Base-by-base conservation (phyloP, 306 rosid species). In the Rosa lucieae region DNA sequence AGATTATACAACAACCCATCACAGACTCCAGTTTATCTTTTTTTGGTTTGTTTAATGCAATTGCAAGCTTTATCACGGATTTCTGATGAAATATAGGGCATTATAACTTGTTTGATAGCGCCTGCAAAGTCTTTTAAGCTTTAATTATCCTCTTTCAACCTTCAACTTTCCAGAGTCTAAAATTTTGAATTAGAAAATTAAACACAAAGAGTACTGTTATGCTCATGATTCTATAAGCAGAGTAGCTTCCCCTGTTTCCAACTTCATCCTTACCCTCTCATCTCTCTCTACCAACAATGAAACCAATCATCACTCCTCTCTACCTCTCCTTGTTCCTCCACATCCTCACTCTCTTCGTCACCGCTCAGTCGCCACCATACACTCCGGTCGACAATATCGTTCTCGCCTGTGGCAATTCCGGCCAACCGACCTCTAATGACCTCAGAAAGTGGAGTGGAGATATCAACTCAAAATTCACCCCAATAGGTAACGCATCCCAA, bases 401-500 rank as follows among this genome's bases (percentile, higher is more conserved):
- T 58, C 3, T 75, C 1, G 21, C 66, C 9, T 43, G 67, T 10
- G 56, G 67, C 44, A 1, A 0, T 9, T 32, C 62, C 55, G 55
- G 44, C 32, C 52, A 47, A 20, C 6, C 0, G 3, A 1, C 3
- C 2, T 0, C 56, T n/a, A 15, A 15, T 4, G 69, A 29, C 5
- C 1, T 0, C 7, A 58, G 77, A 18, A 53, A 7, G 2, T 84
- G 87, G 87, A 26, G 2, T 2, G 82, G 82, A 42, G 87, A 84
- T 15, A 21, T 40, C 42, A 20, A 21, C 51, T 73, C 88, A 0
- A 5, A 35, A 43, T 40, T 6, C 55, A 20, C 88, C 85, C 11
- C 14, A 2, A 10, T 10, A 80, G 44, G 29, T 18, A 70, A 49
- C 20, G 3, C 58, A 12, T 78, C 81, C 10, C 8, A n/a, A 23